Evolutionary conservation across 495 filamentous ascomycete species (phyloP).

Genomic region (Talaromyces liani): DNA sequence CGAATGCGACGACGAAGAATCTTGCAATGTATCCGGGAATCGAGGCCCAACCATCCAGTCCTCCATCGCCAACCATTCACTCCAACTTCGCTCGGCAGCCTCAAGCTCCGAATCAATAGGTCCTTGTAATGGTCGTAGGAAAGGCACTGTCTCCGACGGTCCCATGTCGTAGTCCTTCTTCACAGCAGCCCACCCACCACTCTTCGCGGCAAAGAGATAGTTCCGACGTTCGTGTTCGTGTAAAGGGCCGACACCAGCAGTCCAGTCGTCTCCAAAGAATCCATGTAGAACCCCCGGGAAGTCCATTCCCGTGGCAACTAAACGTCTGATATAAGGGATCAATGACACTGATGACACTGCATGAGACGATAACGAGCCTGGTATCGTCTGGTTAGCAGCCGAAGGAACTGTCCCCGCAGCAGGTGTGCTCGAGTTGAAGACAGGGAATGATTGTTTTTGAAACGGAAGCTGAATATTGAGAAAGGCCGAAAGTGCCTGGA

Average conservation of each 20-base stretch:
- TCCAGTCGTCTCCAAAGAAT: slow-evolving; percentile 93
- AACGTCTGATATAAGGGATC: slow-evolving; percentile 80
- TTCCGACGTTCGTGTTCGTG: slow-evolving; percentile 90
- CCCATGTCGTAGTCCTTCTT: slow-evolving; percentile 86
- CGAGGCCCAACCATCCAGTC: slow-evolving; percentile 85
- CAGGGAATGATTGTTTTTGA: slow-evolving; percentile 32
- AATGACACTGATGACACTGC: slow-evolving; percentile 55
- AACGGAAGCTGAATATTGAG: slow-evolving; percentile 69
- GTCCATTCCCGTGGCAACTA: slow-evolving; percentile 90
- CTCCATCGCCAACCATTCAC: slow-evolving; percentile 86
- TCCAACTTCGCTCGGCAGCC: slow-evolving; percentile 73
- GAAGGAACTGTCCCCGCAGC: slow-evolving; percentile 10
- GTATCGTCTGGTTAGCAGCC: slow-evolving; percentile 5
- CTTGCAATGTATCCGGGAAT: slow-evolving; percentile 40
- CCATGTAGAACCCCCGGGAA: slow-evolving; percentile 76
- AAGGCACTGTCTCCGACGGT: slow-evolving; percentile 75
- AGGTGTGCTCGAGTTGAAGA: slow-evolving; percentile 26
- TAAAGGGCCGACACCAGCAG: slow-evolving; percentile 64
- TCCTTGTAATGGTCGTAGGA: slow-evolving; percentile 69
- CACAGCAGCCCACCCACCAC: slow-evolving; percentile 75
- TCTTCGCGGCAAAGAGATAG: slow-evolving; percentile 92
- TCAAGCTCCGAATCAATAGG: slow-evolving; percentile 75
- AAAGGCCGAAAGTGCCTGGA: slow-evolving; percentile 86
- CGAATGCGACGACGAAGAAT: slow-evolving; percentile 34
- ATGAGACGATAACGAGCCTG: slow-evolving; percentile 12